Base-by-base conservation (phyloP, 1,284 basidiomycete species). In the Rhodotorula glutinis region DNA sequence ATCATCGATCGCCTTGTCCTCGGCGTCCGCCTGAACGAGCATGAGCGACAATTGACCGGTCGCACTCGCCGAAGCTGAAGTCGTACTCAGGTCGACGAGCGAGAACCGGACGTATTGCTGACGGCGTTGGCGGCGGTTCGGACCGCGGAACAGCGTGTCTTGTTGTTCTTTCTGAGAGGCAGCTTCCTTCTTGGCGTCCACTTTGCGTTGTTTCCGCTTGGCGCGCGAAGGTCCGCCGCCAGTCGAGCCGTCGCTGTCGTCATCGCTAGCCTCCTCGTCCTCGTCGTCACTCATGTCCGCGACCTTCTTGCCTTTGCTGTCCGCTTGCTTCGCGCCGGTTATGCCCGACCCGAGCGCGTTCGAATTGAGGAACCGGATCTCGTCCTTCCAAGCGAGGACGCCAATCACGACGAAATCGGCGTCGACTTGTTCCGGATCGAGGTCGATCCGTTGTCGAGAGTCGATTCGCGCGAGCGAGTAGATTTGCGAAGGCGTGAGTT, bases 361-460 rank as follows among this genome's bases (percentile, higher is more conserved):
- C 53, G 70, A 62, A 30, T 67, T 67, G 19, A 66, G 88, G 72
- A 86, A 82, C 70, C 84, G 86, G 72, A 92, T 80, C 27, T 85
- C 86, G 7, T 89, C 87, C 43, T 91, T 86, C 79, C 93, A 90
- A 7, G 90, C 91, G 29, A 95, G 85, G 11, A 93, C 91, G 2
- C 89, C 91, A 60, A 95, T 89, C 13, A 90, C 89, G 54, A 94
- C 84, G 88, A 89, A 98, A 78, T 98, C 95, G 2, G 90, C 90
- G 9, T 86, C 85, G 7, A 98, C 87, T 4, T 33, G 21, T 13
- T 63, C 62, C 2, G 51, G 51, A 3, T 94, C 94, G 0, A 98
- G 84, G 59, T 96, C 91, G 78, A 92, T 94, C 21, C 87, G 87
- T 72, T 90, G 88, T 74, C 89, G 87, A 0, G 87, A 85, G 13